Conservation (phyloP, 2,329 filamentous ascomycete species). For the Aspergillus felis region DNA sequence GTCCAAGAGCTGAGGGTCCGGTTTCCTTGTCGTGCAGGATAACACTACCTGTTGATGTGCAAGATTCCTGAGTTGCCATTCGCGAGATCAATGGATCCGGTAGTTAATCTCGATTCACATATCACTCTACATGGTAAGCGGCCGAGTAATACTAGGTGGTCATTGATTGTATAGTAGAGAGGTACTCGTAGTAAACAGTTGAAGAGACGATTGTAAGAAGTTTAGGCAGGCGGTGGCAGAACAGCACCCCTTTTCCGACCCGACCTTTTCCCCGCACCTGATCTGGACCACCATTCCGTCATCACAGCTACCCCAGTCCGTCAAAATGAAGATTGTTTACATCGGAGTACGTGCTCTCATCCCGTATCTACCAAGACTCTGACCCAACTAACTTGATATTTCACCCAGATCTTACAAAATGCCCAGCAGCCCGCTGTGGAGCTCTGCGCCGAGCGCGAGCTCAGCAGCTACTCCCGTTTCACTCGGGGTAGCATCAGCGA, state of each 20-base stretch:
- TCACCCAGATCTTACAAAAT: conserved; percentile 71
- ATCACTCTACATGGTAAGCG: neutral
- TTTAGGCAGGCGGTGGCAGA: neutral
- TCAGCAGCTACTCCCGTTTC: conserved; percentile 74
- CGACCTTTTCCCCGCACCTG: neutral
- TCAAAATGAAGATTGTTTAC: conserved; percentile 80
- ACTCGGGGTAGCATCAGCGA: conserved; percentile 59
- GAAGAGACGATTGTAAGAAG: too few relatives aligned
- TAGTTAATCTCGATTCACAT: neutral
- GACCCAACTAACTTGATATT: neutral
- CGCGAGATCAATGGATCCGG: too few relatives aligned
- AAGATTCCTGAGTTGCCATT: too few relatives aligned
- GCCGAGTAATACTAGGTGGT: neutral
- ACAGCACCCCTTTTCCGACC: neutral
- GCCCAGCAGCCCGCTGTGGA: conserved; percentile 71
- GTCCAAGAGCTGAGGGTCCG: too few relatives aligned
- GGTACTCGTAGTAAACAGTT: too few relatives aligned
- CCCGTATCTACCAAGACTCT: neutral
- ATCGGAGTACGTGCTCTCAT: conserved; percentile 64
- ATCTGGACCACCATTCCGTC: neutral
- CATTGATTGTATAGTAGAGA: neutral
- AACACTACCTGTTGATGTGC: too few relatives aligned
- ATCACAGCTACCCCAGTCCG: conserved; percentile 14
- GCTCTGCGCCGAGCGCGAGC: conserved; percentile 71
- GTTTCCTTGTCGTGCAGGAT: too few relatives aligned